Conservation (phyloP, 306 rosid species). For the Rosa multiflora region DNA sequence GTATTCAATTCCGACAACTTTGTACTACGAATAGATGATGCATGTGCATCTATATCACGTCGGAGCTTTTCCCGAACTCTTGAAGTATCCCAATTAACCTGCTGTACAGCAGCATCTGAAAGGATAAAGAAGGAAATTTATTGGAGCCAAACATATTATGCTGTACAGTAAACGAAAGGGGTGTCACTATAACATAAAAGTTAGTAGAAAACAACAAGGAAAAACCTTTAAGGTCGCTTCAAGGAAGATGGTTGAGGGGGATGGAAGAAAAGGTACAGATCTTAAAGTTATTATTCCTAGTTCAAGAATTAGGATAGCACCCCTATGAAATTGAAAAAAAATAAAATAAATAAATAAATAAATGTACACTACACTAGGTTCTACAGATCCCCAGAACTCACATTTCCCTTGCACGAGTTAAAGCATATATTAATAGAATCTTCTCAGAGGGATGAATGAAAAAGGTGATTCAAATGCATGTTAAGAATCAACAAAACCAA, state of each 20-base stretch:
- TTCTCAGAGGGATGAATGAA: background rate
- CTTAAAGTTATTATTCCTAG: background rate
- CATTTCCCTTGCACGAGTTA: background rate
- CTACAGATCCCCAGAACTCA: background rate
- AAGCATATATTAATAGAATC: background rate
- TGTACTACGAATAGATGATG: slow-evolving; percentile 48
- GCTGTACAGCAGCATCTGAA: slow-evolving; percentile 64
- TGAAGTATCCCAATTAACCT: slow-evolving; percentile 69
- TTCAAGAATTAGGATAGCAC: too few species aligned
- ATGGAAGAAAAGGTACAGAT: background rate
- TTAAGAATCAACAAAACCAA: background rate
- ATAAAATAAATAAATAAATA: too few species aligned
- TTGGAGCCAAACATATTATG: background rate
- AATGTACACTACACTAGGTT: slow-evolving; percentile 6
- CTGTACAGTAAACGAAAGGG: background rate
- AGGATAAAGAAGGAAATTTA: slow-evolving; percentile 19
- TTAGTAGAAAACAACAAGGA: background rate
- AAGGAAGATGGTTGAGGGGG: background rate
- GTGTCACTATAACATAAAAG: background rate
- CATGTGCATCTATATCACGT: slow-evolving; percentile 71
- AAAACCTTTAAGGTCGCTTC: background rate
- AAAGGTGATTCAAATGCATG: background rate
- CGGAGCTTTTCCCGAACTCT: slow-evolving; percentile 62
- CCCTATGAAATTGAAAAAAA: background rate
- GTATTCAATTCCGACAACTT: slow-evolving; percentile 49